These are phyloP conservation scores for Teunomyces gatunensis DNA, from an alignment of 805 yeast genomes.

Conservation along the genomic window DNA sequence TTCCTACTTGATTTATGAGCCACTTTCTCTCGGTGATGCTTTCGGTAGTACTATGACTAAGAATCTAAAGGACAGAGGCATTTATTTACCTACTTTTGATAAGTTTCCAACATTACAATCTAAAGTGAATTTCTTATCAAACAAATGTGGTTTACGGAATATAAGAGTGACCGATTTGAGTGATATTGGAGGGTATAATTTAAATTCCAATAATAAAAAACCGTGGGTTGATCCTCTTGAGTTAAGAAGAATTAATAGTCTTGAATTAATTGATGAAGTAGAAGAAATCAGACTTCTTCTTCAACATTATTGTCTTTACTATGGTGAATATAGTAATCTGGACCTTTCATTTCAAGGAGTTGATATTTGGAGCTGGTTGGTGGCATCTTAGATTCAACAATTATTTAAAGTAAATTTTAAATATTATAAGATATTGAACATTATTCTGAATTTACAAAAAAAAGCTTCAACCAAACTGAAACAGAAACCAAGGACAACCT, in stretches of 20 bases:
- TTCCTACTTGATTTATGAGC: slow-evolving; percentile 60
- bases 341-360: background rate
- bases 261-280: slow-evolving; percentile 72
- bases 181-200: slow-evolving; percentile 35
- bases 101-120: slow-evolving; percentile 45
- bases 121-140: slow-evolving; percentile 21
- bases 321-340: slow-evolving; percentile 38
- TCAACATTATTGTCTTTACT: slow-evolving; percentile 55
- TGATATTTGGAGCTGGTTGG: background rate
- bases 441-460: too few relatives aligned
- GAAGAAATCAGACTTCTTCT: slow-evolving; percentile 67
- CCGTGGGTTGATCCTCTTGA: slow-evolving; percentile 47
- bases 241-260: slow-evolving; percentile 40
- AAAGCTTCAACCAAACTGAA: too few relatives aligned
- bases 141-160: slow-evolving; percentile 23
- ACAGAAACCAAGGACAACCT: too few relatives aligned
- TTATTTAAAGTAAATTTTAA: too few relatives aligned
- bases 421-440: too few relatives aligned
- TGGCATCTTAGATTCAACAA: background rate
- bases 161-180: slow-evolving; percentile 48
- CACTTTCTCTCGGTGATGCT: slow-evolving; percentile 58
- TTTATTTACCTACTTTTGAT: slow-evolving; percentile 56
- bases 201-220: slow-evolving; percentile 18
- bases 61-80: slow-evolving; percentile 60
- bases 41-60: slow-evolving; percentile 70